Conservation (phyloP, 768 basidiomycete species). For the Daedaleopsis sinensis region DNA sequence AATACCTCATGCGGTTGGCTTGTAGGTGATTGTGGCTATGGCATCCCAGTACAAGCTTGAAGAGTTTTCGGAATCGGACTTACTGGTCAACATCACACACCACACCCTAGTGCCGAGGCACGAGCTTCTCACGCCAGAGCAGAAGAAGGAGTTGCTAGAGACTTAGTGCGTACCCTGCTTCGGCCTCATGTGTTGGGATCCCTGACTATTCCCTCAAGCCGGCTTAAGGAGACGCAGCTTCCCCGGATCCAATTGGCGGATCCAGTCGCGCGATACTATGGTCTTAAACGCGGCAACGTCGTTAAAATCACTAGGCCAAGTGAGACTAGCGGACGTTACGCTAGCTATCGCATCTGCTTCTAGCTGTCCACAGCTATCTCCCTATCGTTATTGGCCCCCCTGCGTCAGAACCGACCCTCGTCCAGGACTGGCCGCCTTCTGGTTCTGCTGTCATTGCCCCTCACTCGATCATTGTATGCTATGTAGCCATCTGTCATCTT, state of each 20-base stretch:
- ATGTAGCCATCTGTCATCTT: conserved; percentile 11
- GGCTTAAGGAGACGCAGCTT: conserved; percentile 95
- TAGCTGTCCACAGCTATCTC: conserved; percentile 39
- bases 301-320: conserved; percentile 98
- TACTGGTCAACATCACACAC: conserved; percentile 96
- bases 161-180: conserved; percentile 75
- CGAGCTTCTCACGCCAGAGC: conserved; percentile 80
- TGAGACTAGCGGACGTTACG: conserved; percentile 94
- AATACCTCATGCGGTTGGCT: conserved; percentile 1
- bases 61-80: conserved; percentile 94
- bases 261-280: conserved; percentile 98
- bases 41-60: conserved; percentile 84
- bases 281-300: conserved; percentile 91
- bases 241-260: conserved; percentile 96
- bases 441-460: not conserved
- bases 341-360: conserved; percentile 91
- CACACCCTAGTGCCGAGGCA: conserved; percentile 95
- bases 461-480: conserved; percentile 4
- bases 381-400: conserved; percentile 11
- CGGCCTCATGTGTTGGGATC: conserved; percentile 8
- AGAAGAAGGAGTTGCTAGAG: conserved; percentile 85
- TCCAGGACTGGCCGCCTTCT: not conserved
- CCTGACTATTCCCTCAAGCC: conserved; percentile 51
- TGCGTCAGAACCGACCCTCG: not conserved
- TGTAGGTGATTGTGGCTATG: conserved; percentile 91